These are phyloP conservation scores for Grifola frondosa DNA, from an alignment of 1,284 basidiomycete species.

Conservation along the genomic window DNA sequence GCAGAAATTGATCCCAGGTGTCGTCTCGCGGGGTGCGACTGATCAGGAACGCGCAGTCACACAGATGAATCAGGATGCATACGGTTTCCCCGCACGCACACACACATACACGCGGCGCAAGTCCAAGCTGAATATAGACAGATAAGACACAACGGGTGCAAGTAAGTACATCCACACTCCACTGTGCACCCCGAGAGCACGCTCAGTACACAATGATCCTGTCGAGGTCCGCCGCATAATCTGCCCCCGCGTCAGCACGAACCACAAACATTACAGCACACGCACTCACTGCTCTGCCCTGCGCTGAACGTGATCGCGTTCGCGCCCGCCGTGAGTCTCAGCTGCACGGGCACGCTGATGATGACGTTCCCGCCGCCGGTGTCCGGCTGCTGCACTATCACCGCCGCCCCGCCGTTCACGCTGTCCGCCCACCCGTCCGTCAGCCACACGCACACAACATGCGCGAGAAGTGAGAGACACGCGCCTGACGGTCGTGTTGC, in stretches of 20 bases:
- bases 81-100: too few relatives aligned
- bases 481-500: conserved; percentile 60
- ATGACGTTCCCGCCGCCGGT: conserved; percentile 53
- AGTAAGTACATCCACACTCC: conserved; percentile 1
- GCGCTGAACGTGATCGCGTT: conserved; percentile 53
- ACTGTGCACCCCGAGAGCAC: neutral
- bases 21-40: too few relatives aligned
- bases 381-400: conserved; percentile 56
- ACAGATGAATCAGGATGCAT: too few relatives aligned
- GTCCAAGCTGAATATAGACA: too few relatives aligned
- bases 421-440: too few relatives aligned
- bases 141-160: neutral
- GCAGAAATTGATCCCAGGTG: too few relatives aligned
- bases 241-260: conserved; percentile 29
- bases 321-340: conserved; percentile 48
- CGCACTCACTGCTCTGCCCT: conserved; percentile 48
- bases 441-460: too few relatives aligned
- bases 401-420: conserved; percentile 54
- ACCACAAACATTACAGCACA: neutral
- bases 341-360: conserved; percentile 55
- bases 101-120: too few relatives aligned
- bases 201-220: conserved; percentile 56
- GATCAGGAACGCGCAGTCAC: too few relatives aligned
- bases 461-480: conserved; percentile 9
- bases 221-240: conserved; percentile 60